Base-by-base conservation (phyloP, 257 asterid species). In the Primulina tabacum region DNA sequence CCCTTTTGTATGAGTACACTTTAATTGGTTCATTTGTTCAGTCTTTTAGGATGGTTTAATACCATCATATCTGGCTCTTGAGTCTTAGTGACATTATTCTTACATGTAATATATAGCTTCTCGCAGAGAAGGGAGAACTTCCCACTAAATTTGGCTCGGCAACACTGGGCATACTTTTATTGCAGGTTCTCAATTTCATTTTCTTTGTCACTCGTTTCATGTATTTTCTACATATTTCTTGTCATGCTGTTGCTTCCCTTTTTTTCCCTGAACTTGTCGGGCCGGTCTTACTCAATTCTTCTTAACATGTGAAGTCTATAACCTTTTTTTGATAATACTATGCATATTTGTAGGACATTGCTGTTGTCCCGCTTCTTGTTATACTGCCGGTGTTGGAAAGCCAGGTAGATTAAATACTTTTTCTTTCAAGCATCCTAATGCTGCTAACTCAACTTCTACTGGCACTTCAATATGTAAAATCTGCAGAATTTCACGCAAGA, bases 111-210 rank as follows among this genome's bases (percentile, higher is more conserved):
- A 11, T 85, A 52, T 80, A 94, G 97, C 96, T 94, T 82, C 97
- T 94, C 66, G 99, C 99, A 81, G 99, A 94, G 81, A 94, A 80
- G 77, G 97, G 99, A 62, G 99, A 94, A 79, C 99, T 91, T 77
- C 96, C 99, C 47, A 94, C 99, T 70, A 89, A 91, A 82, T 87
- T 94, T 76, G 99, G 99, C 64, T 94, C 97, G 40, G 99, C 99
- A 26, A 94, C 99, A 67, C 84, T 94, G 59, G 99, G 99, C 62
- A 84, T 94, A 77, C 99, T 91, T 82, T 86, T 94, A 58, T 75
- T 93, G 77, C 99, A 93, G 97, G 99, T 90, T 73, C 63, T 62
- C 17, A 65, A 76, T 71, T 57, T 14, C 34, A 56, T 73, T 62
- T 69, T 32, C 47, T 70, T 64, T 66, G 52, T 59, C 57, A 9